phyloP scores from a whole-genome alignment of 495 filamentous ascomycete genomes.

The Cudoniella acicularis region DNA sequence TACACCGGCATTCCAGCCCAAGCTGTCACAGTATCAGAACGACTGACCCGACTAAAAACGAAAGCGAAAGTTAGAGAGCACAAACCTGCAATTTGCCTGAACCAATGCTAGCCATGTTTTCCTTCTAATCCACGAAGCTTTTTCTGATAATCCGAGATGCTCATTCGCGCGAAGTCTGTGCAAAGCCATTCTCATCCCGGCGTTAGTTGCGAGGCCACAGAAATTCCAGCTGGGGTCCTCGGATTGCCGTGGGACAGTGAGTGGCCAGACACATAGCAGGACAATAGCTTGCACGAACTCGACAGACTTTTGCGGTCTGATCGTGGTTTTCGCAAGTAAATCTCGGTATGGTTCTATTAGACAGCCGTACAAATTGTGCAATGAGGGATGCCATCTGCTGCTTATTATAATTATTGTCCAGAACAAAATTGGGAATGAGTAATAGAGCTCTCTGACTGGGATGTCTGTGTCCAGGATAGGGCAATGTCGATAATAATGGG shows the following conservation, averaged over 20 bases:
- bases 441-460: slow-evolving; percentile 24
- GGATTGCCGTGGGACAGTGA: slow-evolving; percentile 23
- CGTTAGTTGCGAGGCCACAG: slow-evolving; percentile 30
- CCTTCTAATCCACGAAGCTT: background rate
- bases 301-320: slow-evolving; percentile 25
- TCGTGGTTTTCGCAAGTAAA: slow-evolving; percentile 18
- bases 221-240: slow-evolving; percentile 34
- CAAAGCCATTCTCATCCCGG: slow-evolving; percentile 17
- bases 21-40: too few species aligned
- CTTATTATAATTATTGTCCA: slow-evolving; percentile 29
- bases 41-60: background rate
- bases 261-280: slow-evolving; percentile 30
- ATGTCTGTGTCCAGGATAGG: slow-evolving; percentile 27
- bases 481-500: slow-evolving; percentile 23
- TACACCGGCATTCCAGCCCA: background rate
- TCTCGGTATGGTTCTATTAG: slow-evolving; percentile 24
- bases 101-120: background rate
- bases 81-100: background rate
- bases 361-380: slow-evolving; percentile 27
- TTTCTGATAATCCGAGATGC: background rate
- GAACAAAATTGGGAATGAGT: slow-evolving; percentile 27
- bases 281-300: slow-evolving; percentile 30
- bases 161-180: background rate
- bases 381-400: slow-evolving; percentile 14
- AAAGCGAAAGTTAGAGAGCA: background rate